Evolutionary conservation across 177 flowering plant genomes (phyloP).

Genomic region (Vitis hybrid): DNA sequence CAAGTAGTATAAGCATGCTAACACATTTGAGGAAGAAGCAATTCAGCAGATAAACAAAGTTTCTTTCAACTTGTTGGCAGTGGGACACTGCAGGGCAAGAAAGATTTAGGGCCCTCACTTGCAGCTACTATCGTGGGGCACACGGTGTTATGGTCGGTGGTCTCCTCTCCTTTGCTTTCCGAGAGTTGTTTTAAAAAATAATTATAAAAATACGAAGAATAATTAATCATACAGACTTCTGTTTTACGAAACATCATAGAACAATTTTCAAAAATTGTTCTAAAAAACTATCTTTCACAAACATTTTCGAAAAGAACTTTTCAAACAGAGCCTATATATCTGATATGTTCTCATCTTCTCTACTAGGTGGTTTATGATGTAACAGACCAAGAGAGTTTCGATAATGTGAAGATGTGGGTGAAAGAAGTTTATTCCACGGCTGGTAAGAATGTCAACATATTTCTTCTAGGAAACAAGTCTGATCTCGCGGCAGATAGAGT

Average conservation of each 20-base stretch:
- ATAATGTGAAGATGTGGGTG: slow-evolving; percentile 70
- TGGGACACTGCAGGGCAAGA: slow-evolving; percentile 84
- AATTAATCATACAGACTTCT: no score
- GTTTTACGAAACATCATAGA: no score
- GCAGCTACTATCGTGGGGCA: slow-evolving; percentile 77
- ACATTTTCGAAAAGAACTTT: no score
- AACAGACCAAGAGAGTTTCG: slow-evolving; percentile 72
- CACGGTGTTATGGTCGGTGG: slow-evolving; percentile 67
- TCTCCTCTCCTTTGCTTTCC: background rate
- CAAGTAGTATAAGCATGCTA: no score
- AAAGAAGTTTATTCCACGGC: slow-evolving; percentile 71
- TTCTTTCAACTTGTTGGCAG: slow-evolving; percentile 21
- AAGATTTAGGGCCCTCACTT: slow-evolving; percentile 69
- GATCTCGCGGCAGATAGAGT: slow-evolving; percentile 53
- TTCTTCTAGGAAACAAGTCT: slow-evolving; percentile 63
- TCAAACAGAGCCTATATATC: no score
- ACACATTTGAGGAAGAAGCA: no score
- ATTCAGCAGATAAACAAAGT: no score
- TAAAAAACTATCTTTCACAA: no score
- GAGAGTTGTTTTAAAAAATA: background rate
- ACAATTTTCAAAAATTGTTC: no score
- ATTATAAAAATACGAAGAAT: no score
- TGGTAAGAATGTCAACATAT: slow-evolving; percentile 64
- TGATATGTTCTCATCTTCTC: background rate
- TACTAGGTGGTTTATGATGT: slow-evolving; percentile 67